Conservation (phyloP, 345 rosid genomes). For the Citrus maxima region DNA sequence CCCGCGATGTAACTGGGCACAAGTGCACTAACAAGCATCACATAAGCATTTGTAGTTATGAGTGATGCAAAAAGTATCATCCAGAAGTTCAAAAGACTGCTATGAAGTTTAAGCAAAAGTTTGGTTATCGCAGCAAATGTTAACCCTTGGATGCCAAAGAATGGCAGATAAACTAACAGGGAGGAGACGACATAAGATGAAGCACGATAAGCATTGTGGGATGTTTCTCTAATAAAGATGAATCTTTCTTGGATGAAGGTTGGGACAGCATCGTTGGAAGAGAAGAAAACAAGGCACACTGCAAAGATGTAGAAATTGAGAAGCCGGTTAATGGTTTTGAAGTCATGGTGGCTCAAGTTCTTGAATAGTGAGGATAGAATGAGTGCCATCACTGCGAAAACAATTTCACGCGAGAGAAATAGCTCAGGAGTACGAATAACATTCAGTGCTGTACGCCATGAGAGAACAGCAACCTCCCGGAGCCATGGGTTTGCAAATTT, state of each 20-base stretch:
- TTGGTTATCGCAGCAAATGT: conserved; percentile 46
- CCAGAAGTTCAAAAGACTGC: conserved; percentile 53
- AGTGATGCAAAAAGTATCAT: conserved; percentile 53
- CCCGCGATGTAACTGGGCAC: conserved; percentile 65
- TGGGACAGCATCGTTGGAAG: conserved; percentile 71
- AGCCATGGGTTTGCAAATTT: conserved; percentile 68
- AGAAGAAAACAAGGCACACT: conserved; percentile 58
- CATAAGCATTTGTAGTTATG: conserved; percentile 57
- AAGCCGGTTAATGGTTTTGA: conserved; percentile 40
- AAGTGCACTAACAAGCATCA: conserved; percentile 68
- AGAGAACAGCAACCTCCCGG: conserved; percentile 52
- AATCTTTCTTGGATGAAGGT: conserved; percentile 67
- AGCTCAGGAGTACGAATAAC: conserved; percentile 62
- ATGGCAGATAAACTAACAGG: conserved; percentile 57
- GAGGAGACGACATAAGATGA: conserved; percentile 62
- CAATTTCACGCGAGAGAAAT: conserved; percentile 54
- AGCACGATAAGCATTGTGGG: conserved; percentile 67
- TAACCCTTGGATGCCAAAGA: conserved; percentile 59
- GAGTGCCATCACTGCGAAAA: conserved; percentile 57
- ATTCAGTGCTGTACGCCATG: conserved; percentile 46
- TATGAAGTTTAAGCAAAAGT: conserved; percentile 26
- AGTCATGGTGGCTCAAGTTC: conserved; percentile 19
- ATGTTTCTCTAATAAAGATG: conserved; percentile 66
- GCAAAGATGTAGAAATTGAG: conserved; percentile 67
- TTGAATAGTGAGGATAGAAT: conserved; percentile 57